These are phyloP conservation scores for Clarkia xantiana DNA, from an alignment of 345 rosid species.

Conservation along the genomic window DNA sequence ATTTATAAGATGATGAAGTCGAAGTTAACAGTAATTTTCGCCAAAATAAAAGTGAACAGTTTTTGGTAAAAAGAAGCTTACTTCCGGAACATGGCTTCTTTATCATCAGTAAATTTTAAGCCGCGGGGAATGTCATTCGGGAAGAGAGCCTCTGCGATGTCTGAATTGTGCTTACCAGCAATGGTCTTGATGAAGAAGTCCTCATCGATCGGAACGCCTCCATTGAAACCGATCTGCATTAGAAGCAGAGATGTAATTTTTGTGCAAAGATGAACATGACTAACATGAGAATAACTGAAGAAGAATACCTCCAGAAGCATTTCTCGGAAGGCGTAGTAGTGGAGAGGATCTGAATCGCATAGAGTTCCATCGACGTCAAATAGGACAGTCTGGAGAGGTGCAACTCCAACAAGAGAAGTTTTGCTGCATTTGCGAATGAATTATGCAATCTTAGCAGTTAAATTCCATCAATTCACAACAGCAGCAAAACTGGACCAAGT, in stretches of 20 bases:
- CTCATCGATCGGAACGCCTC: constrained; percentile 77
- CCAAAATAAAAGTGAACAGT: not conserved
- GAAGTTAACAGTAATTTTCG: not conserved
- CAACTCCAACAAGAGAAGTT: constrained; percentile 35
- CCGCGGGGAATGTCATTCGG: constrained; percentile 61
- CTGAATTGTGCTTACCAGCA: constrained; percentile 72
- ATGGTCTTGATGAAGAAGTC: constrained; percentile 49
- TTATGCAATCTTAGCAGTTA: not conserved
- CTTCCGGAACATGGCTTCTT: constrained; percentile 77
- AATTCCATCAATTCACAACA: no score
- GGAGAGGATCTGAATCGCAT: constrained; percentile 94
- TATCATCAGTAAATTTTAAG: constrained; percentile 44
- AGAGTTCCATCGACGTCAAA: constrained; percentile 96
- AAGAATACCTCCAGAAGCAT: constrained; percentile 62
- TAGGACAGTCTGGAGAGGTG: constrained; percentile 64
- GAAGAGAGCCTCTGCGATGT: constrained; percentile 51
- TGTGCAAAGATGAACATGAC: not conserved
- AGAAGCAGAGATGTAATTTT: not conserved
- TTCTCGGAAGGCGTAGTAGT: constrained; percentile 39
- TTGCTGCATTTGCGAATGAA: constrained; percentile 26
- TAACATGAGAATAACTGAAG: not conserved
- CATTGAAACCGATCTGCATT: constrained; percentile 69
- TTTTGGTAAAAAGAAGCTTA: constrained; percentile 11
- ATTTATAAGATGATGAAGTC: not conserved
- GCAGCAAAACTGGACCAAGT: no score